Conservation (phyloP, 345 rosid genomes). For the Euphorbia pulcherrima region DNA sequence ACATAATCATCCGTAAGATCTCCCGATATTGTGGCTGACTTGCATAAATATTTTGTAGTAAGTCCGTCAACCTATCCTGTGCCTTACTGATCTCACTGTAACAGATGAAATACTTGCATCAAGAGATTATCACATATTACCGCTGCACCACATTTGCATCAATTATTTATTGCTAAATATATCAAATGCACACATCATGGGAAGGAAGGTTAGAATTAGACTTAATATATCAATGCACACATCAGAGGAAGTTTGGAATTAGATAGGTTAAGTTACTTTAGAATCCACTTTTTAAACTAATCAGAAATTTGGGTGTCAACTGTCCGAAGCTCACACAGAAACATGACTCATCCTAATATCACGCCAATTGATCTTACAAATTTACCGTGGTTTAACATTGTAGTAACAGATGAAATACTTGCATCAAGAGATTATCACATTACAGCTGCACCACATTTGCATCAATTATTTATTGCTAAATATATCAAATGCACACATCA, state of each 20-base stretch:
- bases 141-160: slow-evolving; percentile 7
- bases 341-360: not conserved
- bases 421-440: not conserved
- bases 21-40: slow-evolving; percentile 63
- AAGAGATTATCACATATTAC: not conserved
- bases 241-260: not conserved
- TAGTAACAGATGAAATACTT: slow-evolving; percentile 36
- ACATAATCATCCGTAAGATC: slow-evolving; percentile 78
- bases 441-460: slow-evolving; percentile 5
- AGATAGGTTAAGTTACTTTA: not conserved
- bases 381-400: slow-evolving; percentile 97
- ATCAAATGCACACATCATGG: too few species aligned
- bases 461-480: too few species aligned
- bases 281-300: not conserved
- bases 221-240: not conserved
- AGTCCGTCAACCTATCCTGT: slow-evolving; percentile 87
- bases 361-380: slow-evolving; percentile 8
- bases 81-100: slow-evolving; percentile 95
- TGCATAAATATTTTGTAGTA: slow-evolving; percentile 60
- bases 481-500: too few species aligned
- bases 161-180: too few species aligned
- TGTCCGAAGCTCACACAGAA: not conserved
- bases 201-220: too few species aligned
- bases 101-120: slow-evolving; percentile 5
- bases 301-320: not conserved